Evolutionary conservation across 2,329 filamentous ascomycete species (phyloP).

Genomic region (Stromatinia cepivora): DNA sequence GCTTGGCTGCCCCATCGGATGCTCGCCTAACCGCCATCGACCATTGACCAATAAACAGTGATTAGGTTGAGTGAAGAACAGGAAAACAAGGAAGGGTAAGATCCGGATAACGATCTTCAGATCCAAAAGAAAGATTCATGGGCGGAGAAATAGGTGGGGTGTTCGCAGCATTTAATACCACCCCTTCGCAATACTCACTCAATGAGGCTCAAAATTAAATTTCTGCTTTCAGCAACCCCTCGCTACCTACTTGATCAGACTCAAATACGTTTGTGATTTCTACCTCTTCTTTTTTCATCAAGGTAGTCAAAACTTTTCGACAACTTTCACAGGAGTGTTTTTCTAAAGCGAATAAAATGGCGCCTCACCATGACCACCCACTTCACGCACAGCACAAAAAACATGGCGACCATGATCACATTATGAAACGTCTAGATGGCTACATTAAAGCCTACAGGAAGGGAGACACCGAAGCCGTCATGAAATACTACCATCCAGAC

Average conservation of each 20-base stretch:
- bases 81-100: not conserved
- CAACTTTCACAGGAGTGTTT: not conserved
- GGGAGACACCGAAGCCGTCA: constrained; percentile 13
- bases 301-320: not conserved
- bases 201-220: not conserved
- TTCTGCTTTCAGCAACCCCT: not conserved
- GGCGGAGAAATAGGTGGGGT: not conserved
- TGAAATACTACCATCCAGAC: constrained; percentile 13
- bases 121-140: no score
- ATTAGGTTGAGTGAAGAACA: not conserved
- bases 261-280: not conserved
- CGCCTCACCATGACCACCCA: not conserved
- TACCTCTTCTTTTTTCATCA: not conserved
- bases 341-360: not conserved
- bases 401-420: not conserved
- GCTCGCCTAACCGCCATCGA: not conserved
- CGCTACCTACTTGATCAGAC: no score
- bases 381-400: constrained; percentile 4
- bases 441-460: constrained; percentile 13
- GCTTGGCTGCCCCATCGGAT: not conserved
- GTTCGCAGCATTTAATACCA: not conserved
- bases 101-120: not conserved
- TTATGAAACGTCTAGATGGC: constrained; percentile 14
- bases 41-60: not conserved
- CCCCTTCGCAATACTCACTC: not conserved